Evolutionary conservation across 164 flowering plant species (phyloP), one percentile per base, ranked within the genome.

Genomic region (Sextonia rubra): DNA sequence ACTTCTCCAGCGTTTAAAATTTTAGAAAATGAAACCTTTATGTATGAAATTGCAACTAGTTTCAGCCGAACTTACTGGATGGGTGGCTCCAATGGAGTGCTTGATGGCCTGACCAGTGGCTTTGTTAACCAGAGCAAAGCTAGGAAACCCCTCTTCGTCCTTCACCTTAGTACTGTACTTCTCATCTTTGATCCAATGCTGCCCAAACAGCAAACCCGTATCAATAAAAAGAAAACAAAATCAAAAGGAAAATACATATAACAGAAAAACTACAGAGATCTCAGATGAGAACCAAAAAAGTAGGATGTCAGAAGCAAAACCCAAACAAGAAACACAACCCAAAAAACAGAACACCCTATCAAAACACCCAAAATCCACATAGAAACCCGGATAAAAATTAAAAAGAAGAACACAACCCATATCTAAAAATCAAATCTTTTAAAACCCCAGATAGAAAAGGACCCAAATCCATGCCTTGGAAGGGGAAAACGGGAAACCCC

Each of bases 131-230:
- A 89, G 75, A 64, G 90, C 78, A 79, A 90, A 90, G 73, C 84
- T 70, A 17, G 92, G 91, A 58, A 71, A 86, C 0, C 93, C 89
- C 63, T 87, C 88, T 77, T 83, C 85, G 75, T 90, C 95, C 82
- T 86, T 89, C 79, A 89, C 91, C 70, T 78, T 87, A 0, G 86
- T 86, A 69, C 93, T 87, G 79, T 60, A 87, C 74, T 82, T 89
- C 81, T 90, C 93, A 66, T 90, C 96, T 71, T 90, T 90, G 74
- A 77, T 74, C 96, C 96, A 90, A 68, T 87, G 87, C 93, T 90
- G 77, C 66, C 76, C n/a, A 52, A 26, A 64, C 67, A 64, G 12
- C 9, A 64, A 8, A 26, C 72, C 37, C 37, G 29, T 6, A 24
- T 12, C 14, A 22, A 61, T 12, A 0, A 0, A 61, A 64, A 18